Conservation (phyloP, 352 stramenopile genomes). For the Hyaloperonospora brassicae region DNA sequence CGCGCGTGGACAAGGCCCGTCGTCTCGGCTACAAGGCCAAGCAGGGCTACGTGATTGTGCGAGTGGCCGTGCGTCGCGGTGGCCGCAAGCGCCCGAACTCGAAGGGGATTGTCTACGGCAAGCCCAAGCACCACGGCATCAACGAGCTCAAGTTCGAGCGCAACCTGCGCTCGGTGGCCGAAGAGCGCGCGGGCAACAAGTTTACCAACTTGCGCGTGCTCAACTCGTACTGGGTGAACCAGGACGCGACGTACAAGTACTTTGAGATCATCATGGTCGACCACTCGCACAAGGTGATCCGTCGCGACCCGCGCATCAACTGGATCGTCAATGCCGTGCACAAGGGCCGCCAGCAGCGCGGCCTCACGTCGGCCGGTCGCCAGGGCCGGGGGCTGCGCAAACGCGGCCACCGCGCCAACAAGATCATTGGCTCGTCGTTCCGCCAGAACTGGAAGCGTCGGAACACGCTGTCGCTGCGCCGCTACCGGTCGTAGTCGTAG, state of each 20-base stretch:
- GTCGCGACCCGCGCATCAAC: conserved; percentile 98
- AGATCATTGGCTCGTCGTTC: conserved; percentile 96
- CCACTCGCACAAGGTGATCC: conserved; percentile 95
- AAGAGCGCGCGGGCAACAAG: conserved; percentile 97
- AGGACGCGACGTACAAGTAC: conserved; percentile 99
- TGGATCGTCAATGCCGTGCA: conserved; percentile 99
- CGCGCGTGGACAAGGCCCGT: conserved; percentile 98
- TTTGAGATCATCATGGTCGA: conserved; percentile 99
- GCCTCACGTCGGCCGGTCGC: conserved; percentile 96
- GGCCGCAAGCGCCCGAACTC: conserved; percentile 98
- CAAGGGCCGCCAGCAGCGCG: conserved; percentile 98
- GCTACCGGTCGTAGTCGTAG: conserved; percentile 92
- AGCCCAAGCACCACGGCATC: conserved; percentile 99
- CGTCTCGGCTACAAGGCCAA: conserved; percentile 99
- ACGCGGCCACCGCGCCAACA: conserved; percentile 98
- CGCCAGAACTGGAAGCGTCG: conserved; percentile 97
- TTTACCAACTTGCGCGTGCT: conserved; percentile 98
- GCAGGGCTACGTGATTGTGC: conserved; percentile 97
- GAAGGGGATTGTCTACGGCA: conserved; percentile 99
- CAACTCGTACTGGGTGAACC: conserved; percentile 99
- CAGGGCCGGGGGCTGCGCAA: conserved; percentile 96
- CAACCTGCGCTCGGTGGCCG: conserved; percentile 96
- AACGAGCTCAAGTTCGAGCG: conserved; percentile 99
- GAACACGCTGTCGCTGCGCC: conserved; percentile 97
- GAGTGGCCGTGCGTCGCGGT: conserved; percentile 95